Evolutionary conservation across 129 eudicot genomes (phyloP).

Genomic region (Smallanthus sonchifolius): DNA sequence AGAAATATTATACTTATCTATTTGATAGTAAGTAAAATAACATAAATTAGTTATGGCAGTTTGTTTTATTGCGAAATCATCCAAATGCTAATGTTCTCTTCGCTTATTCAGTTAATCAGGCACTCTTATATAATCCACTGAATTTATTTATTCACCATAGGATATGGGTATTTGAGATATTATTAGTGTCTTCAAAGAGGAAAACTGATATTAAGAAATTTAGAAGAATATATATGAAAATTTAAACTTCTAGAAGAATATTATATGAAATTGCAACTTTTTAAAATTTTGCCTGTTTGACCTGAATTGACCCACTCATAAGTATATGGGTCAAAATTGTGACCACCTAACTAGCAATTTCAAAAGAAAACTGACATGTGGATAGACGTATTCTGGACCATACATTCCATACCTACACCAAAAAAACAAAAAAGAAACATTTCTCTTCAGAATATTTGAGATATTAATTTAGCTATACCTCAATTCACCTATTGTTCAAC

Average conservation of each 20-base stretch:
- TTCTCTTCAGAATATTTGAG: neutral
- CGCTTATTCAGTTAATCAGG: neutral
- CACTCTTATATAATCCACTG: no score
- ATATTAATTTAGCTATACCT: neutral
- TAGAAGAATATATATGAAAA: neutral
- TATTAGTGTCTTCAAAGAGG: neutral
- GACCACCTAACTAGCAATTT: neutral
- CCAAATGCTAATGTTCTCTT: neutral
- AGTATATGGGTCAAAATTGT: neutral
- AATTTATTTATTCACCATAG: no score
- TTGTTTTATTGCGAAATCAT: neutral
- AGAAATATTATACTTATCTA: neutral
- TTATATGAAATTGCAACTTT: neutral
- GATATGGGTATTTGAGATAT: neutral
- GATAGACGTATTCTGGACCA: constrained; percentile 72
- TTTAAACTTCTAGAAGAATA: neutral
- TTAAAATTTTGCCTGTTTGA: neutral
- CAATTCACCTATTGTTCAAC: neutral
- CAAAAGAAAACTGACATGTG: constrained; percentile 56
- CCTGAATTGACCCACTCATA: neutral
- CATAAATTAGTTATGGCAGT: no score
- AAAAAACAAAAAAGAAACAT: neutral
- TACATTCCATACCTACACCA: constrained; percentile 63
- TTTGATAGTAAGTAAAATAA: no score
- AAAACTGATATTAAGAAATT: no score